phyloP scores from a whole-genome alignment of 164 flowering plant genomes.

The Chimonanthus praecox region DNA sequence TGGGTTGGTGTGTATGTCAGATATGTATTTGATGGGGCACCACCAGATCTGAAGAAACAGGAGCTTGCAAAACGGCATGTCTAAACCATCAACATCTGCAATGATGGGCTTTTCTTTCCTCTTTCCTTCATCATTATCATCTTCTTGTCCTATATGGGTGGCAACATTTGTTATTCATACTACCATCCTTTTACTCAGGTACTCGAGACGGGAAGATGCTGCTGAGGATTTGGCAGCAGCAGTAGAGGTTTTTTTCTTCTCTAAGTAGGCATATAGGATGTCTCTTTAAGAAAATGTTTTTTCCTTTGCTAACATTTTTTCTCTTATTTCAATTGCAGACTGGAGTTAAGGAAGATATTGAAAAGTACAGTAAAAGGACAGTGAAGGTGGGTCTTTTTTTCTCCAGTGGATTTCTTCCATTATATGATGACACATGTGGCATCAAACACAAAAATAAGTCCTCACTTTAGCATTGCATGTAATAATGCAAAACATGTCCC shows the following conservation, averaged over 20 bases:
- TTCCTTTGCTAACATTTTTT: background rate
- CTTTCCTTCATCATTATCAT: background rate
- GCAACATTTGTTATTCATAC: background rate
- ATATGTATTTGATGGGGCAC: slow-evolving; percentile 92
- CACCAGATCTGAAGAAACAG: slow-evolving; percentile 88
- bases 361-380: slow-evolving; percentile 89
- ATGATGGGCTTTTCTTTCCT: background rate
- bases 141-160: background rate
- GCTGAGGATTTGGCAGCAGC: slow-evolving; percentile 72
- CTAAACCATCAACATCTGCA: background rate
- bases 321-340: slow-evolving; percentile 32
- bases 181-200: slow-evolving; percentile 31
- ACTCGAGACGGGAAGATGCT: slow-evolving; percentile 78
- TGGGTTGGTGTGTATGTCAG: slow-evolving; percentile 26
- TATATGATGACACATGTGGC: too few species aligned
- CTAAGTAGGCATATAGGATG: background rate
- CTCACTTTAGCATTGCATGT: background rate
- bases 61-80: slow-evolving; percentile 80
- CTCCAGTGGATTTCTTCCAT: background rate
- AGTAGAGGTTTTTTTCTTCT: slow-evolving; percentile 41
- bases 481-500: background rate
- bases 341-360: slow-evolving; percentile 88
- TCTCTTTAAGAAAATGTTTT: background rate
- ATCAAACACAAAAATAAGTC: too few species aligned
- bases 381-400: slow-evolving; percentile 59